phyloP scores from a whole-genome alignment of 2,329 filamentous ascomycete species.

The Onygenales sp. region DNA sequence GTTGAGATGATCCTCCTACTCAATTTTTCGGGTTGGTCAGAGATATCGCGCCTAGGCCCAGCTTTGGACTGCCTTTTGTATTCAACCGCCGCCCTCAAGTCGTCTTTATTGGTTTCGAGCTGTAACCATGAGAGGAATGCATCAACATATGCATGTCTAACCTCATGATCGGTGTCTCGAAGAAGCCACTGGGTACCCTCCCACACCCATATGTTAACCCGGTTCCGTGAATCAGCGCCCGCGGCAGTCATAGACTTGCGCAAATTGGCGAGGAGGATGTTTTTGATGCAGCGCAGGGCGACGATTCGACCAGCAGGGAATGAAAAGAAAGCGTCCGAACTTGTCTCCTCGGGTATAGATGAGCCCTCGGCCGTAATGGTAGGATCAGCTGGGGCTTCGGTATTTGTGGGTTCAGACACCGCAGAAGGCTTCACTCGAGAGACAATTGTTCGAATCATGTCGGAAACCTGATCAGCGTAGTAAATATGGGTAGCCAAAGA shows the following conservation, averaged over 20 bases:
- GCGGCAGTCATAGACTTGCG: constrained; percentile 50
- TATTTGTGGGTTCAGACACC: constrained; percentile 34
- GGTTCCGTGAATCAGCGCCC: constrained; percentile 59
- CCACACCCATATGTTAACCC: constrained; percentile 75
- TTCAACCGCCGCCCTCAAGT: constrained; percentile 56
- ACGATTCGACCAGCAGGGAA: constrained; percentile 51
- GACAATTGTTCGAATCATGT: constrained; percentile 81
- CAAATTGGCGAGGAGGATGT: constrained; percentile 70
- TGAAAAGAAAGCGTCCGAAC: constrained; percentile 51
- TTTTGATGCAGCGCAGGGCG: constrained; percentile 71
- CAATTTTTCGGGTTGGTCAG: constrained; percentile 27
- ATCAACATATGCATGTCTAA: constrained; percentile 78
- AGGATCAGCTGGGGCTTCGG: constrained; percentile 35
- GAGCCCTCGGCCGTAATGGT: constrained; percentile 26
- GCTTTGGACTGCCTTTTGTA: constrained; percentile 36
- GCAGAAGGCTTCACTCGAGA: constrained; percentile 61
- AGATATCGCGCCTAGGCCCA: constrained; percentile 33
- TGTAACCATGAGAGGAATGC: constrained; percentile 76
- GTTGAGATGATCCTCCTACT: constrained; percentile 60
- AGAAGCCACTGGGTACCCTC: constrained; percentile 94
- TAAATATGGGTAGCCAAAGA: constrained; percentile 90
- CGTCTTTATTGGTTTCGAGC: constrained; percentile 61
- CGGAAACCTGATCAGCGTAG: constrained; percentile 89
- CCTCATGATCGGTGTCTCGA: constrained; percentile 64
- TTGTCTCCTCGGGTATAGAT: constrained; percentile 38